A percentile compares a stretch with the other conserved stretches of the same genome.
These are phyloP conservation scores for Sugiyamaella floridensis DNA, from an alignment of 805 yeast genomes.

Conservation along the genomic window DNA sequence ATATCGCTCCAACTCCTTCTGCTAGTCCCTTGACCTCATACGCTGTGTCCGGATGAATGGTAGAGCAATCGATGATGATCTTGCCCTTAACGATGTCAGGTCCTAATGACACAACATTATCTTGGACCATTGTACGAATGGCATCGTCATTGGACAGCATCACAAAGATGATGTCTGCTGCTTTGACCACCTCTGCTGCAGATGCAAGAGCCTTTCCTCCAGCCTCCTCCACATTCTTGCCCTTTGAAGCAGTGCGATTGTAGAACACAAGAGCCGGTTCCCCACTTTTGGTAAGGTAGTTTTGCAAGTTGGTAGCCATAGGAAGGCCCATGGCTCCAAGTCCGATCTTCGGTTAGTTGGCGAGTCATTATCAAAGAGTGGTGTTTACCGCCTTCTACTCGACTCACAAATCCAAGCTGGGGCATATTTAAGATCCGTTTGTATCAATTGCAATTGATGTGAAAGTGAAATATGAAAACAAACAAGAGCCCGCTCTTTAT, in stretches of 20 bases:
- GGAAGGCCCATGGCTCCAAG: slow-evolving; percentile 17
- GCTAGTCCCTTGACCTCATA: slow-evolving; percentile 9
- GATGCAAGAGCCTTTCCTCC: slow-evolving; percentile 14
- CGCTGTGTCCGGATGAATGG: slow-evolving; percentile 26
- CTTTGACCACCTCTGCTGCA: slow-evolving; percentile 9
- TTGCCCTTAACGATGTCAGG: slow-evolving; percentile 14
- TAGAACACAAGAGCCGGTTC: slow-evolving; percentile 8
- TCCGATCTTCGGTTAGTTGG: slow-evolving; percentile 11
- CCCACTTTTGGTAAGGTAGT: not conserved
- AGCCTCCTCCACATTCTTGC: slow-evolving; percentile 9
- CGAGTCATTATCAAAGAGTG: too few species aligned
- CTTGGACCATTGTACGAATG: slow-evolving; percentile 6
- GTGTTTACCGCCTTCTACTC: too few species aligned
- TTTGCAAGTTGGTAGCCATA: slow-evolving; percentile 14
- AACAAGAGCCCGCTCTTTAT: too few species aligned
- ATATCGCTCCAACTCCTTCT: slow-evolving; percentile 17
- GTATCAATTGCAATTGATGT: too few species aligned
- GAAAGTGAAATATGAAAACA: too few species aligned
- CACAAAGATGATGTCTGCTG: slow-evolving; percentile 12
- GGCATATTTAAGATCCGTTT: not conserved
- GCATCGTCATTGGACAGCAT: slow-evolving; percentile 16
- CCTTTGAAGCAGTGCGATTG: slow-evolving; percentile 16
- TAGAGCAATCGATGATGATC: slow-evolving; percentile 23
- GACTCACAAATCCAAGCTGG: slow-evolving; percentile 5
- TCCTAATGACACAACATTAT: not conserved